Conservation (phyloP, 345 rosid genomes). For the Eucalyptus microcorys region DNA sequence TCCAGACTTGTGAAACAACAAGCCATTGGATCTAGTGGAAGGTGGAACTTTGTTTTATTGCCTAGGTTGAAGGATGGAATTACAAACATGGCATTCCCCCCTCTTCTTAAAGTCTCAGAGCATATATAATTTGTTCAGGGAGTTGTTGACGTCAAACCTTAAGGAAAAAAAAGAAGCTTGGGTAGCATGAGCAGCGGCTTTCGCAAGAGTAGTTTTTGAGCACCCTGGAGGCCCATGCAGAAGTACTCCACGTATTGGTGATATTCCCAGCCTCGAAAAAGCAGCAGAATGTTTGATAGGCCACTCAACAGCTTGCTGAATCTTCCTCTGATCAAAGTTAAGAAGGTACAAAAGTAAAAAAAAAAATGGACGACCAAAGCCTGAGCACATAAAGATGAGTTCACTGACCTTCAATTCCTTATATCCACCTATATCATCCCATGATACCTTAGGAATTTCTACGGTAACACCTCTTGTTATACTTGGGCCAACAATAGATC, state of each 20-base stretch:
- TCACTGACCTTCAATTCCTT: slow-evolving; percentile 44
- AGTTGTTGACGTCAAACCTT: not conserved
- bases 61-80: not conserved
- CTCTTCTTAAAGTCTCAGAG: not conserved
- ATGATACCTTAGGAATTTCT: slow-evolving; percentile 79
- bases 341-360: not conserved
- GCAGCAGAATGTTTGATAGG: slow-evolving; percentile 77
- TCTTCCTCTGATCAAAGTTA: slow-evolving; percentile 51
- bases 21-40: not conserved
- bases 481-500: slow-evolving; percentile 71
- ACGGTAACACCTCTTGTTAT: slow-evolving; percentile 87
- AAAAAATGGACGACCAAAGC: not conserved
- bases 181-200: slow-evolving; percentile 91
- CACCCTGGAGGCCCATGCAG: slow-evolving; percentile 99
- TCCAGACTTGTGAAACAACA: not conserved
- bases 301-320: slow-evolving; percentile 90
- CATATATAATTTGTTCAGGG: not conserved
- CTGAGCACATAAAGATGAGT: not conserved
- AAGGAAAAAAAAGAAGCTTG: slow-evolving; percentile 83
- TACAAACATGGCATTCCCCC: not conserved
- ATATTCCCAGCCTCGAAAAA: slow-evolving; percentile 63
- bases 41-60: not conserved
- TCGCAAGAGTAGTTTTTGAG: slow-evolving; percentile 96
- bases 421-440: slow-evolving; percentile 93
- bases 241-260: slow-evolving; percentile 78